These are phyloP conservation scores for Cladosporium austrohemisphaericum DNA, from an alignment of 2,329 filamentous ascomycete genomes.

Conservation along the genomic window DNA sequence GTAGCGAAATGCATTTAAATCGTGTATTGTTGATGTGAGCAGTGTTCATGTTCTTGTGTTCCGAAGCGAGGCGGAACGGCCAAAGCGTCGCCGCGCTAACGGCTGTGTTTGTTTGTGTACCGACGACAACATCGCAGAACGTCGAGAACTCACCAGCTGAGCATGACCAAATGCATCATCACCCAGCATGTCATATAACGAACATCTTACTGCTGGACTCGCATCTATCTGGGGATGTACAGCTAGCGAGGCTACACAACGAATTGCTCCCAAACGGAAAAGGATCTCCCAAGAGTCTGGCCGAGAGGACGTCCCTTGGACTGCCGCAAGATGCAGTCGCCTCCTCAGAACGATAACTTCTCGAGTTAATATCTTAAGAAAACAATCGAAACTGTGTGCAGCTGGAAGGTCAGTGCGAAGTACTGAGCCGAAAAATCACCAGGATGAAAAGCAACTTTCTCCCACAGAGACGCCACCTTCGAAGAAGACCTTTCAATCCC, in stretches of 20 bases:
- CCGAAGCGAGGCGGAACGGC: slow-evolving; percentile 5
- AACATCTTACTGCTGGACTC: slow-evolving; percentile 14
- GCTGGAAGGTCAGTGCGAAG: neutral
- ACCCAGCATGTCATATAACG: slow-evolving; percentile 9
- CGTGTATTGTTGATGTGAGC: no score
- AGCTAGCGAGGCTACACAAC: neutral
- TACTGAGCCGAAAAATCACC: no score
- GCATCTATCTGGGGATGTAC: slow-evolving; percentile 5
- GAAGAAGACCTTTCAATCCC: neutral
- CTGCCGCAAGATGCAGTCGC: slow-evolving; percentile 41
- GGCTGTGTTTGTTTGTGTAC: slow-evolving; percentile 13
- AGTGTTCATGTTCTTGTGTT: no score
- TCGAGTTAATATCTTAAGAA: slow-evolving; percentile 38
- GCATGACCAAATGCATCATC: neutral
- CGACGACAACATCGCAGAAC: neutral
- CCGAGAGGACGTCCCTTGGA: slow-evolving; percentile 35
- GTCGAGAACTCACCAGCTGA: neutral
- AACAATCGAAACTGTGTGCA: slow-evolving; percentile 15
- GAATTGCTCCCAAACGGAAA: slow-evolving; percentile 15
- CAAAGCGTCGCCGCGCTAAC: neutral
- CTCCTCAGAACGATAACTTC: slow-evolving; percentile 41
- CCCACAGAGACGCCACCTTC: neutral
- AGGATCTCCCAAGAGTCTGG: neutral
- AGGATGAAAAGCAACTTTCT: neutral
- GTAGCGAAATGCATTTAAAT: no score